These are phyloP conservation scores for Conringia planisiliqua DNA, from an alignment of 345 rosid species.

Conservation along the genomic window DNA sequence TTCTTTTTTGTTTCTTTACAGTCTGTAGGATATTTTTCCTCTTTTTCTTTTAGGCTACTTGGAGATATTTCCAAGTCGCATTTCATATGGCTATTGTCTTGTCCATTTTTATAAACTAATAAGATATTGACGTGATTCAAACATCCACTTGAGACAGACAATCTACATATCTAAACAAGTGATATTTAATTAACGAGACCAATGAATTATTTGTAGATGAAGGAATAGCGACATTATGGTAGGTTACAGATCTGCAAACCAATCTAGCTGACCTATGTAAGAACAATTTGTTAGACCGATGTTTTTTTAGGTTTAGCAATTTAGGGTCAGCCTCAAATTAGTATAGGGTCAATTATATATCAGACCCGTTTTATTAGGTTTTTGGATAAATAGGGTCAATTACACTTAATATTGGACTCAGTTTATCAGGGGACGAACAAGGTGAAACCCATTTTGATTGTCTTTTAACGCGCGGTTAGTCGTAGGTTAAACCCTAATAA, in stretches of 20 bases:
- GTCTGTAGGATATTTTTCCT: constrained; percentile 11
- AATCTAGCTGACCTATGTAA: background rate
- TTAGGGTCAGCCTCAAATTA: background rate
- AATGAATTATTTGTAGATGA: background rate
- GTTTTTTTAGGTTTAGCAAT: background rate
- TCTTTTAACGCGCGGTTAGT: no score
- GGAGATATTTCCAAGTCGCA: constrained; percentile 2
- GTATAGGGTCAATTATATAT: background rate
- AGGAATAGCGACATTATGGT: background rate
- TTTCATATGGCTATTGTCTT: background rate
- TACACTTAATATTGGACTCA: background rate
- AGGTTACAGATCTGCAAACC: background rate
- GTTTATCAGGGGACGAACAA: background rate
- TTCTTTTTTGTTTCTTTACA: constrained; percentile 1
- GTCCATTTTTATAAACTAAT: background rate
- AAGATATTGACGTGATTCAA: background rate
- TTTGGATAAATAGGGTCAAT: background rate
- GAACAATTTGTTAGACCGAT: background rate
- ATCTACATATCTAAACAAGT: background rate
- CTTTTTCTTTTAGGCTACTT: constrained; percentile 2
- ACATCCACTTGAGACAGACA: constrained; percentile 4
- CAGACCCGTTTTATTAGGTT: background rate
- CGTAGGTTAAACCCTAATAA: no score
- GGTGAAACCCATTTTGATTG: no score
- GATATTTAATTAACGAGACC: background rate